These are phyloP conservation scores for Mediolabrus comicus DNA, from an alignment of 108 stramenopile species.

Conservation along the genomic window DNA sequence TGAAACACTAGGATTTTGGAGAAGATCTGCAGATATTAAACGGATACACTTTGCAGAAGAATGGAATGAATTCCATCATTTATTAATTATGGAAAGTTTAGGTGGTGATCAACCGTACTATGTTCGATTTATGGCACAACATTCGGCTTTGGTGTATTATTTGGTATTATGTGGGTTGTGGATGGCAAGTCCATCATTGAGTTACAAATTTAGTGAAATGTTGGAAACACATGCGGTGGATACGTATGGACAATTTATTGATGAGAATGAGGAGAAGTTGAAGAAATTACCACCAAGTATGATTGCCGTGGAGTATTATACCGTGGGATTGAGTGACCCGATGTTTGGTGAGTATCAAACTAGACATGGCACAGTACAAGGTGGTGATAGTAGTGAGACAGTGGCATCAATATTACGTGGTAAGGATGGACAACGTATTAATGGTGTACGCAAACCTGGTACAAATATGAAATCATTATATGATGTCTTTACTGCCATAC, in stretches of 20 bases:
- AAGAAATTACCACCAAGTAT: slow-evolving; percentile 57
- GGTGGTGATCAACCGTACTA: slow-evolving; percentile 77
- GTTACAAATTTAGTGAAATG: slow-evolving; percentile 79
- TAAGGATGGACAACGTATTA: neutral
- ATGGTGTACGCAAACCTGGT: slow-evolving; percentile 37
- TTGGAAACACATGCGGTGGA: slow-evolving; percentile 82
- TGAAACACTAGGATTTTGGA: slow-evolving; percentile 88
- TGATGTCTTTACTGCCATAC: slow-evolving; percentile 59
- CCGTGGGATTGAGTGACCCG: slow-evolving; percentile 50
- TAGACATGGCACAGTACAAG: neutral
- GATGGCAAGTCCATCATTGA: slow-evolving; percentile 50
- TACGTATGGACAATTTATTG: slow-evolving; percentile 75
- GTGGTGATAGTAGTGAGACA: slow-evolving; percentile 9
- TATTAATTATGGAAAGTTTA: slow-evolving; percentile 90
- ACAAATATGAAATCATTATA: slow-evolving; percentile 45
- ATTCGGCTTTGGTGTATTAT: slow-evolving; percentile 86
- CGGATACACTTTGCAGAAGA: slow-evolving; percentile 91
- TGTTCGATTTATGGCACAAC: slow-evolving; percentile 83
- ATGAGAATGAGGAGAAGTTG: slow-evolving; percentile 63
- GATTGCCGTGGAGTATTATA: slow-evolving; percentile 69
- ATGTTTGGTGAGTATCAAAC: slow-evolving; percentile 70
- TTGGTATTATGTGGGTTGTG: slow-evolving; percentile 57
- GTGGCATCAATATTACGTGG: too few species aligned
- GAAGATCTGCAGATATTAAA: slow-evolving; percentile 67
- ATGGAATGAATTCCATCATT: slow-evolving; percentile 82